phyloP scores from a whole-genome alignment of 2,329 filamentous ascomycete species.

The Lasiodiplodia sp. region DNA sequence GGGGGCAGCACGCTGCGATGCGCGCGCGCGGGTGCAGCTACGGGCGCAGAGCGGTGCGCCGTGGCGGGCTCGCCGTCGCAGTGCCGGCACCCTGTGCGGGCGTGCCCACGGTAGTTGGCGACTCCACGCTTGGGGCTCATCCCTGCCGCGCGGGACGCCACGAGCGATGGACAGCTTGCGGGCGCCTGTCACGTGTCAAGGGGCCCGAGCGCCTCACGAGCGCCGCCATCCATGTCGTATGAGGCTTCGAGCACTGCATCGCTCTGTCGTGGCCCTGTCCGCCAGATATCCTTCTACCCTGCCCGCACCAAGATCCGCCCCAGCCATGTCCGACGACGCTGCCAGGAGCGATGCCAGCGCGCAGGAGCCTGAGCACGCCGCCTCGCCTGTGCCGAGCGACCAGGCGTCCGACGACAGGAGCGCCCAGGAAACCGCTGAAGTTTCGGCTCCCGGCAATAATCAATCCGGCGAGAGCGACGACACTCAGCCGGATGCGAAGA shows the following conservation, averaged over 20 bases:
- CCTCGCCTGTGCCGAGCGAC: background rate
- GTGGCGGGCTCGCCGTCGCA: background rate
- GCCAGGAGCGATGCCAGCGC: background rate
- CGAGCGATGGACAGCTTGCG: constrained; percentile 1
- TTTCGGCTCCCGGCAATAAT: constrained; percentile 16
- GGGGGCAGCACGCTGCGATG: background rate
- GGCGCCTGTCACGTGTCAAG: background rate
- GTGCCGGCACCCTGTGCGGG: background rate
- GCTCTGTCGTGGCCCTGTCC: constrained; percentile 11
- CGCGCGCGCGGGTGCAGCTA: background rate
- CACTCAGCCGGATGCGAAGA: constrained; percentile 4
- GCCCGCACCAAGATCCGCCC: constrained; percentile 13
- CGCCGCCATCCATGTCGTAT: constrained; percentile 19
- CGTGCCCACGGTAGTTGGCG: background rate
- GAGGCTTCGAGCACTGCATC: constrained; percentile 15
- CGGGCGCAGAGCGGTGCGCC: background rate
- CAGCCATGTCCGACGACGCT: constrained; percentile 17
- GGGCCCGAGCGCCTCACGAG: background rate
- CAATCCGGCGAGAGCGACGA: constrained; percentile 3
- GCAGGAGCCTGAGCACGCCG: background rate
- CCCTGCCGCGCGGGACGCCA: constrained; percentile 2
- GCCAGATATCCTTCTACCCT: constrained; percentile 2
- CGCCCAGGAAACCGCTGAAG: constrained; percentile 18
- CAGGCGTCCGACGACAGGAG: constrained; percentile 1
- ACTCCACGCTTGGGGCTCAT: background rate